Base-by-base conservation (phyloP, 331 rosid genomes). In the Quercus phellos region DNA sequence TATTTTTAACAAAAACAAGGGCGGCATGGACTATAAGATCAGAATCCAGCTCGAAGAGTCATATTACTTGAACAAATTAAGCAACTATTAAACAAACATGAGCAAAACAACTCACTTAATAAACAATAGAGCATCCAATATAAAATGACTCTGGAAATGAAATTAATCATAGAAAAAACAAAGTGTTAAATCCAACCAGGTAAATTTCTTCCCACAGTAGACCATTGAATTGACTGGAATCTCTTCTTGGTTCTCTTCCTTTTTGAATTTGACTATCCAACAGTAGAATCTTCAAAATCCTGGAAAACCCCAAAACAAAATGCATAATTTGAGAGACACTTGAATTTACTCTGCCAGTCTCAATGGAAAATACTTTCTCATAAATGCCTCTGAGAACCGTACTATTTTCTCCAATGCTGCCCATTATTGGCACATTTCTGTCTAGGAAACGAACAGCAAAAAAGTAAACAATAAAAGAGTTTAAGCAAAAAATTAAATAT, bases 151-250 rank as follows among this genome's bases (percentile, higher is more conserved):
- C 4, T 46, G 61, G 72, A 51, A 72, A 73, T 79, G 79, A 70
- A 66, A 79, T 70, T 51, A 63, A 71, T 46, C 55, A 51, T 70
- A 55, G 24, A 43, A 42, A 67, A 73, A 69, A 11, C 53, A 11
- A 82, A 76, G 55, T 38, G 79, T 64, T 51, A 67, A 78, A 68
- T 55, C 81, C 81, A 83, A 84, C 80, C 61, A 82, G 73, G 74
- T 56, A 70, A 70, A 59, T 35, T 69, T 67, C 55, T 70, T 74
- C 35, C 46, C 66, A 34, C n/a, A 2, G 26, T 63, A 74, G 78
- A 76, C 74, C 75, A 73, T 76, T 61, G 74, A 76, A 53, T 71
- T 53, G 77, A 75, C 77, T 74, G 68, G 79, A 76, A 70, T 63
- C 22, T 32, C 70, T 75, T 74, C 83, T 75, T 78, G 84, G 51